Evolutionary conservation across 2,329 filamentous ascomycete genomes (phyloP), one percentile per base, ranked within the genome.

Genomic region (Pestalotiopsis sp.): DNA sequence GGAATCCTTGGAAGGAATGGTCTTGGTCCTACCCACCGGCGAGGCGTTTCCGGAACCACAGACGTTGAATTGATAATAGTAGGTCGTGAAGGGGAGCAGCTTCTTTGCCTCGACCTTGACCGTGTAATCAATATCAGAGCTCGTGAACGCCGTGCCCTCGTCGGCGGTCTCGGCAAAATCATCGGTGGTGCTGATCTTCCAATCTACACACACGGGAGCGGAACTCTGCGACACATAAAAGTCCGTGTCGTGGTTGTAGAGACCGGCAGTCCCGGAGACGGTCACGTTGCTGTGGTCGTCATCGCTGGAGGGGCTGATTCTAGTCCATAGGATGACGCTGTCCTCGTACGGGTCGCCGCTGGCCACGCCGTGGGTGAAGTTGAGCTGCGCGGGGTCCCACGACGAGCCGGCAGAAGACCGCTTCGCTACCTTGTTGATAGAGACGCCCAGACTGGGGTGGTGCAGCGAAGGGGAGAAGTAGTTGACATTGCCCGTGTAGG

Each of bases 71-170:
- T 91, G 91, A 73, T 93, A 93, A 73, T 86, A 74, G 77, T 93
- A 93, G 2, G 82, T 84, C 0, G 90, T 93, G 74, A 88, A 92
- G 0, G 91, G 84, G 65, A 86, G 80, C 56, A 93, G 77, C 14
- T 86, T 85, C 63, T 80, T 85, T 1, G 91, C 91, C 77, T 93
- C 91, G 14, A 93, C 87, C 83, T 93, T 93, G 72, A 93, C 83
- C 0, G 91, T 94, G 75, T 90, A 94, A 75, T 94, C 92, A 57
- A 94, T 86, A 74, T 94, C 92, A 0, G 88, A 91, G 64, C 86
- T 91, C 0, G 92, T 94, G 75, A 89, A 93, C 0, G 85, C 90
- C 23, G 80, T 87, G 3, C 91, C 92, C 1, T 81, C 82, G 68
- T 86, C 83, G 1, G 87, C 86, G 4, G 88, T 79, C 4, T 72